Evolutionary conservation across 495 filamentous ascomycete genomes (phyloP).

Genomic region (Penicillium samsonianum): DNA sequence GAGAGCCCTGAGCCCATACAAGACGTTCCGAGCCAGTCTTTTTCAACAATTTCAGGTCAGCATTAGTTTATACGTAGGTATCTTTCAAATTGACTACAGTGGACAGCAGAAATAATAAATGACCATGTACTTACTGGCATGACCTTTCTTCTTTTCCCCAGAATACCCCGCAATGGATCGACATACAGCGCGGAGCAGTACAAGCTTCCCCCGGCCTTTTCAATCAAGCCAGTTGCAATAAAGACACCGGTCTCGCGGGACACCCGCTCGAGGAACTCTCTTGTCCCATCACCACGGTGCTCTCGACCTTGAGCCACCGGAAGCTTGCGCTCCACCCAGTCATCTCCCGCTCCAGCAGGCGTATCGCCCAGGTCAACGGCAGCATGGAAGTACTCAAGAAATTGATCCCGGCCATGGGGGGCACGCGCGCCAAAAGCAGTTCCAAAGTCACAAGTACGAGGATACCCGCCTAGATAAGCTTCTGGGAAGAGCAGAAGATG

Average conservation of each 20-base stretch:
- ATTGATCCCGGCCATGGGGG: constrained; percentile 76
- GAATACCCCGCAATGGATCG: constrained; percentile 65
- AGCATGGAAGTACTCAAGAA: constrained; percentile 72
- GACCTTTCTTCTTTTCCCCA: constrained; percentile 92
- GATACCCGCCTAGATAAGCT: constrained; percentile 92
- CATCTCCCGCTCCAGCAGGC: constrained; percentile 68
- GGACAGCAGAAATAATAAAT: neutral
- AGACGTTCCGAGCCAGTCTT: constrained; percentile 81
- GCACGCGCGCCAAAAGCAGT: constrained; percentile 68
- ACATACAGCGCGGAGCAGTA: constrained; percentile 87
- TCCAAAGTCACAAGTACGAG: constrained; percentile 77
- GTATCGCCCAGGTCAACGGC: constrained; percentile 89
- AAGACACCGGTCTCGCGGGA: constrained; percentile 78
- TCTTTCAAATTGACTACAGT: neutral
- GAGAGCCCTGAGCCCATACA: constrained; percentile 86
- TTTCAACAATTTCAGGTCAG: neutral
- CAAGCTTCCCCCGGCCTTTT: constrained; percentile 75
- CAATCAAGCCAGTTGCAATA: constrained; percentile 75
- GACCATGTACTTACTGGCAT: constrained; percentile 66
- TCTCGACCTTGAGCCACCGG: constrained; percentile 23
- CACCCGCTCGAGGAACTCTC: constrained; percentile 75
- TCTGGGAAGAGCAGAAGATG: constrained; percentile 89
- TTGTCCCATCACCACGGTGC: constrained; percentile 81
- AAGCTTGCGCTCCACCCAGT: constrained; percentile 68
- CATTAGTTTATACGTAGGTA: constrained; percentile 28